Base-by-base conservation (phyloP, 371 early-diverging fungal genomes). In the Mortierella sp. region DNA sequence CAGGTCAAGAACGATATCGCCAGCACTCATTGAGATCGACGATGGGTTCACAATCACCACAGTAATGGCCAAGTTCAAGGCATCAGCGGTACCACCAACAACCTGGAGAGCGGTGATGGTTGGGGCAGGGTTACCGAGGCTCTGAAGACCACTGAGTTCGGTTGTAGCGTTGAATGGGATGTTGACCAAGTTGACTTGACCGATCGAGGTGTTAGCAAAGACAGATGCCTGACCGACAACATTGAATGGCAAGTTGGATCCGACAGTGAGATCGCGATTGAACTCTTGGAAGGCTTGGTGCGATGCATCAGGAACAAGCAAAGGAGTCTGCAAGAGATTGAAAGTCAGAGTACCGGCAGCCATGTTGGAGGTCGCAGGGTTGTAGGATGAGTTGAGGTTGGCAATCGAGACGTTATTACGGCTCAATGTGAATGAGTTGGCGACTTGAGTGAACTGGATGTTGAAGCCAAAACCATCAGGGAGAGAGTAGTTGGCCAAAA, bases 381-480 rank as follows among this genome's bases (percentile, higher is more conserved):
- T 85, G 64, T 78, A 86, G 51, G 85, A 83, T 2, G 86, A 86
- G 47, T 83, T 67, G 30, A 90, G 57, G 45, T 62, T 69, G 52
- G 90, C 88, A 73, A 90, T 86, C 14, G 84, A 58, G 49, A 87
- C 80, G 35, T 84, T 80, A 28, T 84, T 79, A 39, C 87, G 85
- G 61, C 76, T 85, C 40, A 91, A 64, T 20, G 87, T 72, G 54
- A 90, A 83, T 47, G 87, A 81, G 77, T 90, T 89, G 62, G 86
- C 72, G 14, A 90, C 89, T 62, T 88, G 86, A 16, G 85, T 86
- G 79, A 78, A 78, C 64, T 70, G 60, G 64, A 90, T 85, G 40
- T 86, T 86, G 70, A 90, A 79, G 24, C 79, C 65, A 72, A 91
- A 90, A 59, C 90, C 89, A 47, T 90, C 90, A 5, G 91, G 91